Evolutionary conservation across 164 flowering plant species (phyloP).

Genomic region (Magnolia kwangsiensis): DNA sequence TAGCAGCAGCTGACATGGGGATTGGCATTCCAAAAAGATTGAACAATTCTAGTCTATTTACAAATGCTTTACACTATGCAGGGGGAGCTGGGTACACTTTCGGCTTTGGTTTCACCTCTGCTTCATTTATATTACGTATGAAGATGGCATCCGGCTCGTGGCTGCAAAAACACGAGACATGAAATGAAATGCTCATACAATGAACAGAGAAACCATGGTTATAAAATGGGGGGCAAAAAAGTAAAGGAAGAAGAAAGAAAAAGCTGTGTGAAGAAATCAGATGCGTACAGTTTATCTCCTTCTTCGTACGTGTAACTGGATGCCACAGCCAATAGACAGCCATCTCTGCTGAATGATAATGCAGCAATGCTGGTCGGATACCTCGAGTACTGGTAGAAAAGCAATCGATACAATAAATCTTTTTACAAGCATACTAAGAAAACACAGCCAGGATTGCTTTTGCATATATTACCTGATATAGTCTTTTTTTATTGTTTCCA

Average conservation of each 20-base stretch:
- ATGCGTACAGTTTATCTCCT: conserved; percentile 81
- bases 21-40: not conserved
- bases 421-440: not conserved
- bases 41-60: not conserved
- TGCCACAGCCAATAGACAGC: conserved; percentile 87
- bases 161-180: conserved; percentile 34
- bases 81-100: conserved; percentile 64
- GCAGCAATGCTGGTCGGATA: conserved; percentile 94
- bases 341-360: conserved; percentile 93
- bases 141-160: conserved; percentile 93
- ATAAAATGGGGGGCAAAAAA: too few relatives aligned
- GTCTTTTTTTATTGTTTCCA: conserved; percentile 94
- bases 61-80: conserved; percentile 4
- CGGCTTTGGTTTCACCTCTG: conserved; percentile 98
- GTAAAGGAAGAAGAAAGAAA: not conserved
- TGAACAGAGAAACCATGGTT: not conserved
- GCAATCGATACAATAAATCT: not conserved
- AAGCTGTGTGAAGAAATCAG: not conserved
- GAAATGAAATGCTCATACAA: not conserved
- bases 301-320: conserved; percentile 96
- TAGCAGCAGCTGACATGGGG: not conserved
- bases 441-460: not conserved
- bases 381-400: conserved; percentile 55
- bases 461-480: conserved; percentile 67
- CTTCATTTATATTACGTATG: conserved; percentile 82